A percentile compares a stretch with the other conserved stretches of the same genome.
phyloP scores from a whole-genome alignment of 192 early-diverging fungal species.

The Coemansia sp. region DNA sequence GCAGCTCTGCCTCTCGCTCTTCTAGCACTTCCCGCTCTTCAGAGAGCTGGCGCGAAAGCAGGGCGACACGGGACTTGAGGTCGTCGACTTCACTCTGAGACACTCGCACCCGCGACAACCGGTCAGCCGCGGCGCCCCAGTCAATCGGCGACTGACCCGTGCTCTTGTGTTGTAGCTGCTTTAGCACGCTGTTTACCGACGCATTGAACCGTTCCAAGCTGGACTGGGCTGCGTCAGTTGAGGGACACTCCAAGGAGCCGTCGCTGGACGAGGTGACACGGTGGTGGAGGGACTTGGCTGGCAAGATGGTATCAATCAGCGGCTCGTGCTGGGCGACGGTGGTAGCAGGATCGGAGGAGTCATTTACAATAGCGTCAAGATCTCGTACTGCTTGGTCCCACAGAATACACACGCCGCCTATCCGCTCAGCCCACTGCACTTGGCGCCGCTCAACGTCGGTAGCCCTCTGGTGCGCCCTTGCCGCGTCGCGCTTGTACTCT shows the following conservation, averaged over 20 bases:
- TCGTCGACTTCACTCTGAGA: constrained; percentile 33
- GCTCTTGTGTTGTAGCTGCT: constrained; percentile 28
- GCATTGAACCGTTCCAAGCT: constrained; percentile 36
- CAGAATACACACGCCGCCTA: constrained; percentile 41
- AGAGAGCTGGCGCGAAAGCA: constrained; percentile 31
- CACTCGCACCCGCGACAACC: constrained; percentile 23
- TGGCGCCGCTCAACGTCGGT: constrained; percentile 51
- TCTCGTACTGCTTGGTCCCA: constrained; percentile 54
- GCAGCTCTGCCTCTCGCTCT: constrained; percentile 27
- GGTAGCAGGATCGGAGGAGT: neutral
- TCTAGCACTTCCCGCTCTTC: constrained; percentile 48
- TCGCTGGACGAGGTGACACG: neutral
- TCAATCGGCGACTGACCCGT: constrained; percentile 11
- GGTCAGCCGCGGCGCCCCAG: constrained; percentile 33
- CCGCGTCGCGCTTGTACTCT: constrained; percentile 62
- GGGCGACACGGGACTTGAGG: constrained; percentile 33
- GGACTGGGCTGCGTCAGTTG: neutral
- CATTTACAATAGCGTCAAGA: constrained; percentile 32
- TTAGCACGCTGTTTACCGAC: constrained; percentile 34
- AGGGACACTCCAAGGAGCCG: neutral
- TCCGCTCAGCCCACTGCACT: constrained; percentile 37
- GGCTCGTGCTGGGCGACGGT: constrained; percentile 1
- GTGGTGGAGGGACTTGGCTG: neutral
- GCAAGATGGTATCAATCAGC: neutral
- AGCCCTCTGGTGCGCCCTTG: constrained; percentile 46